Evolutionary conservation across 2,329 filamentous ascomycete genomes (phyloP).

Genomic region (Periconia sp.): DNA sequence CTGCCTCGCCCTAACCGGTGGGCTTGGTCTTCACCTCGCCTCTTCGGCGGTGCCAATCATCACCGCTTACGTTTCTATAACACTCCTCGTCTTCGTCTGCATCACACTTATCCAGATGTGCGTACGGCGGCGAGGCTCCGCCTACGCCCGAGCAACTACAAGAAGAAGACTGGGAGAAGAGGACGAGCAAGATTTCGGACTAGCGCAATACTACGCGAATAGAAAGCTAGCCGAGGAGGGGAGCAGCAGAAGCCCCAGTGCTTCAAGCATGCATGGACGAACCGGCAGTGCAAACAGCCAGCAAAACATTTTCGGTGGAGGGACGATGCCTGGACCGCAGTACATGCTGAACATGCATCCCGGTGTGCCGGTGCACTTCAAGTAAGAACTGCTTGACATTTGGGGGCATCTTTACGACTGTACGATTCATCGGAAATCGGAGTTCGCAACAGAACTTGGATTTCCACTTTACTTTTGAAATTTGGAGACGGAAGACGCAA

Average conservation of each 20-base stretch:
- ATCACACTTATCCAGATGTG: slow-evolving; percentile 26
- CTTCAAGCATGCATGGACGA: slow-evolving; percentile 11
- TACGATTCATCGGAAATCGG: no score
- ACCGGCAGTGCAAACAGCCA: no score
- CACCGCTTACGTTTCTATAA: slow-evolving; percentile 33
- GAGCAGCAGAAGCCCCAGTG: no score
- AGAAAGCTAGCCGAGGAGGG: slow-evolving; percentile 18
- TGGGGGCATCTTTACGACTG: no score
- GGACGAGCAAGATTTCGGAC: slow-evolving; percentile 29
- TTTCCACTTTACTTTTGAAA: no score
- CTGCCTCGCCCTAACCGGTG: slow-evolving; percentile 38
- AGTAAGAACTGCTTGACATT: no score
- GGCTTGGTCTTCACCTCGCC: slow-evolving; percentile 39
- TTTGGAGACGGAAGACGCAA: no score
- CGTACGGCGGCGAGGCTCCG: slow-evolving; percentile 33
- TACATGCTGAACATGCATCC: slow-evolving; percentile 48
- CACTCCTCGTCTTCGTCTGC: slow-evolving; percentile 31
- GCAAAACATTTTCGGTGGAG: slow-evolving; percentile 39
- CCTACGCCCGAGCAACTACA: slow-evolving; percentile 24
- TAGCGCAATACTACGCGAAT: slow-evolving; percentile 19
- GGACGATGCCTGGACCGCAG: slow-evolving; percentile 44
- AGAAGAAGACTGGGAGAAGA: slow-evolving; percentile 18
- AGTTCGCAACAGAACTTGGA: no score
- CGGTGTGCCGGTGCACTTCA: slow-evolving; percentile 39
- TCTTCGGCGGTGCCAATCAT: slow-evolving; percentile 28